Conservation (phyloP, 768 basidiomycete genomes). For the Clitopilus passeckerianus region DNA sequence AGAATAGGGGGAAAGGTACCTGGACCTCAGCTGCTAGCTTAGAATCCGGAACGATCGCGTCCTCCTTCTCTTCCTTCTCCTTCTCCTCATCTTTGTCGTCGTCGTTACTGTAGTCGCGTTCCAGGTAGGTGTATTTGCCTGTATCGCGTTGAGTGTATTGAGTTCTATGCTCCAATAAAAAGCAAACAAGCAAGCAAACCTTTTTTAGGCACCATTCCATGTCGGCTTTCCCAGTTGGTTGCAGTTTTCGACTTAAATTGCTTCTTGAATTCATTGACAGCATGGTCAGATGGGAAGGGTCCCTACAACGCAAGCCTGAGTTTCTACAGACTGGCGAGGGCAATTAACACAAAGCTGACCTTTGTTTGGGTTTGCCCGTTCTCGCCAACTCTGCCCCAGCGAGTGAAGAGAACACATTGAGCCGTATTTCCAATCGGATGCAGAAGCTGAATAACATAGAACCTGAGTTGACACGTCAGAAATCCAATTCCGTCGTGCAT, state of each 20-base stretch:
- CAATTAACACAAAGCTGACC: slow-evolving; percentile 19
- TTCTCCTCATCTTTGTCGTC: slow-evolving; percentile 30
- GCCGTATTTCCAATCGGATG: slow-evolving; percentile 37
- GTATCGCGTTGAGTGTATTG: background rate
- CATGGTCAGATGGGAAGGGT: slow-evolving; percentile 32
- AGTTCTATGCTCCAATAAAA: background rate
- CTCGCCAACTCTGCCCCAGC: slow-evolving; percentile 64
- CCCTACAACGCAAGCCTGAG: slow-evolving; percentile 29
- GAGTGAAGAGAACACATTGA: slow-evolving; percentile 38
- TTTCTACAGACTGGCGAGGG: background rate
- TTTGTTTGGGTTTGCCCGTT: slow-evolving; percentile 44
- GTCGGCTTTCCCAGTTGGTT: slow-evolving; percentile 42
- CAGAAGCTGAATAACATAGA: slow-evolving; percentile 55
- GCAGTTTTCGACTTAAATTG: slow-evolving; percentile 55
- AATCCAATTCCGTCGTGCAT: background rate
- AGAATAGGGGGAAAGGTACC: slow-evolving; percentile 17
- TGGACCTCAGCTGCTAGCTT: slow-evolving; percentile 39
- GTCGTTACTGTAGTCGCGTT: slow-evolving; percentile 50
- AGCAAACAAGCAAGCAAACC: slow-evolving; percentile 23
- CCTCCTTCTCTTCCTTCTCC: slow-evolving; percentile 23
- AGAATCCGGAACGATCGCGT: slow-evolving; percentile 39
- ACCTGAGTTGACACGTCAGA: slow-evolving; percentile 24
- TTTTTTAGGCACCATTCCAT: slow-evolving; percentile 46
- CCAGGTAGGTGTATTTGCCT: slow-evolving; percentile 63
- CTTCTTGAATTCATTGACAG: slow-evolving; percentile 51